Percentiles rank a stretch among this genome's conserved stretches.
phyloP scores from a whole-genome alignment of 169 alveolate species.

The Plasmodium ovale region DNA sequence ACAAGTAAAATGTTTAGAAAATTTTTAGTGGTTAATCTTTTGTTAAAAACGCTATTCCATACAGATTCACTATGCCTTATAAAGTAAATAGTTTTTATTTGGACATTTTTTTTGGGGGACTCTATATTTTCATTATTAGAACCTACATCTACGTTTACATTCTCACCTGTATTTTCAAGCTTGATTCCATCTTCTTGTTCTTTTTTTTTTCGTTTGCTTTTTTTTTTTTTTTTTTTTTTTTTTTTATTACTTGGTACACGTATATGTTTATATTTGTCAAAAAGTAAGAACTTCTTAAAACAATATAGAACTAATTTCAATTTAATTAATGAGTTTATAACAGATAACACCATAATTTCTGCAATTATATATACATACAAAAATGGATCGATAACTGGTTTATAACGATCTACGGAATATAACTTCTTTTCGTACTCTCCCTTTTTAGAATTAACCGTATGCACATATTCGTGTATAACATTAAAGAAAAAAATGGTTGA shows the following conservation, averaged over 20 bases:
- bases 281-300: no score
- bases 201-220: not conserved
- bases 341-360: not conserved
- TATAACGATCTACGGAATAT: not conserved
- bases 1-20: not conserved
- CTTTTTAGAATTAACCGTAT: not conserved
- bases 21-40: not conserved
- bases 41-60: constrained; percentile 36
- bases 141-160: not conserved
- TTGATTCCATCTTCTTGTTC: not conserved
- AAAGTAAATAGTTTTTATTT: constrained; percentile 28
- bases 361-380: not conserved
- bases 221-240: not conserved
- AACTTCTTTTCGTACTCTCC: not conserved
- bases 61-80: constrained; percentile 44
- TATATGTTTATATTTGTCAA: not conserved
- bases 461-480: not conserved
- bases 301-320: not conserved
- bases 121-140: not conserved
- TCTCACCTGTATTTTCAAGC: not conserved
- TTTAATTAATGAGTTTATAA: not conserved
- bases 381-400: not conserved
- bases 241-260: not conserved
- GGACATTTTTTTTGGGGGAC: constrained; percentile 17
- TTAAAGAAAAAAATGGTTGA: not conserved